These are phyloP conservation scores for Metschnikowia proteae DNA, from an alignment of 805 yeast genomes.

Conservation along the genomic window DNA sequence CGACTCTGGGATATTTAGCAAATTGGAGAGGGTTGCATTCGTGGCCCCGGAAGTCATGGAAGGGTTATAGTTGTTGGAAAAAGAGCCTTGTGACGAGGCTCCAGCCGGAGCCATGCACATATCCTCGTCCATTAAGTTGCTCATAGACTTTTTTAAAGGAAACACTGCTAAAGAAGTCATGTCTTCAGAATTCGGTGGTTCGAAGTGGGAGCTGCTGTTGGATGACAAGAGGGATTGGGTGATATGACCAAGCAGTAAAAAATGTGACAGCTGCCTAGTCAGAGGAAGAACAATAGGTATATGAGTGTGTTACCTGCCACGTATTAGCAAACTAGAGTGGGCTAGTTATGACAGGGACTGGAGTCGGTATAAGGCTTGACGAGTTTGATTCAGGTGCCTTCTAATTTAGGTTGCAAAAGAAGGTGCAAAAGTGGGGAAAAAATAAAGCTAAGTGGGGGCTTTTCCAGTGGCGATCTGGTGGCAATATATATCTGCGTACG, in stretches of 20 bases:
- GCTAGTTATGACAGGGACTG: neutral
- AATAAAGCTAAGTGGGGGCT: too few relatives aligned
- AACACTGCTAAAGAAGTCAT: slow-evolving; percentile 51
- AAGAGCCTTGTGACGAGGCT: slow-evolving; percentile 8
- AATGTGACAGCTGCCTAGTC: slow-evolving; percentile 1
- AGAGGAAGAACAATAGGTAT: too few relatives aligned
- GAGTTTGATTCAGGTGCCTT: neutral
- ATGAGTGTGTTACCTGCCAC: neutral
- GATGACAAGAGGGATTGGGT: neutral
- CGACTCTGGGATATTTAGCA: slow-evolving; percentile 32
- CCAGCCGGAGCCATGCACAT: slow-evolving; percentile 35
- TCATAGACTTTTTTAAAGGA: slow-evolving; percentile 52
- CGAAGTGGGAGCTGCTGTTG: neutral
- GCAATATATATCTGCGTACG: slow-evolving; percentile 9
- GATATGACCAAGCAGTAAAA: neutral
- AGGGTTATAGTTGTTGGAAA: slow-evolving; percentile 2
- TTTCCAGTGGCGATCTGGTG: slow-evolving; percentile 7
- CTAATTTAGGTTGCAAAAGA: neutral
- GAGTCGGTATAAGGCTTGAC: neutral
- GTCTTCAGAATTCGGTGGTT: slow-evolving; percentile 2
- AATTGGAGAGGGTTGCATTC: slow-evolving; percentile 12
- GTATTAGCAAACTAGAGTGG: neutral
- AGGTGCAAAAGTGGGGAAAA: neutral
- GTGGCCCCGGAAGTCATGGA: slow-evolving; percentile 12
- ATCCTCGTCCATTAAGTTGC: slow-evolving; percentile 61